These are phyloP conservation scores for Cairneyella variabilis DNA, from an alignment of 495 filamentous ascomycete genomes.

Conservation along the genomic window DNA sequence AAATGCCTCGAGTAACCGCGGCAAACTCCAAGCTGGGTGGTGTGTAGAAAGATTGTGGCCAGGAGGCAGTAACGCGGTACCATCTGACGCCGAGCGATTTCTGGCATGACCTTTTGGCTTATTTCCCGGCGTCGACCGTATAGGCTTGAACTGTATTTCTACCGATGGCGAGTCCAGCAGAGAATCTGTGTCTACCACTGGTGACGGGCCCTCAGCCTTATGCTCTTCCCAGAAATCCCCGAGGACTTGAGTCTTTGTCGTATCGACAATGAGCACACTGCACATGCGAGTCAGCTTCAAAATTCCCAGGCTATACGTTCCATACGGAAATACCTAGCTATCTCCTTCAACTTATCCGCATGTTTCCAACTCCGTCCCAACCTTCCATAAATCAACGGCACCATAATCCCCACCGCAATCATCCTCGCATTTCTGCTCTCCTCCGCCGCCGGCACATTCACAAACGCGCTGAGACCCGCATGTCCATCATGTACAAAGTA, in stretches of 20 bases:
- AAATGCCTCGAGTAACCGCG: constrained; percentile 71
- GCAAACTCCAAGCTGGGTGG: constrained; percentile 83
- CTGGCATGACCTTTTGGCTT: constrained; percentile 41
- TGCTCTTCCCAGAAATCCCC: constrained; percentile 78
- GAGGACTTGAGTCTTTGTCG: constrained; percentile 53
- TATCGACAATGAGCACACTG: constrained; percentile 50
- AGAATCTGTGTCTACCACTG: constrained; percentile 42
- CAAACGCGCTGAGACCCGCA: constrained; percentile 89
- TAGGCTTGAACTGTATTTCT: constrained; percentile 35
- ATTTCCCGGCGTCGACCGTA: constrained; percentile 14
- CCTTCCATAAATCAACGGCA: constrained; percentile 80
- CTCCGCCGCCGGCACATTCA: constrained; percentile 73
- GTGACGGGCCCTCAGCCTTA: constrained; percentile 46
- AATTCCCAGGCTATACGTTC: neutral
- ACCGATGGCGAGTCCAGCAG: constrained; percentile 51
- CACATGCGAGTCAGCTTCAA: neutral
- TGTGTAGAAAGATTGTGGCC: constrained; percentile 70
- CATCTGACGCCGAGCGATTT: constrained; percentile 58
- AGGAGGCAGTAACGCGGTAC: constrained; percentile 52
- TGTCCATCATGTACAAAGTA: constrained; percentile 84
- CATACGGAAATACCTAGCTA: constrained; percentile 59
- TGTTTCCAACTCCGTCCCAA: constrained; percentile 88
- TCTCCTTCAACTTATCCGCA: constrained; percentile 67
- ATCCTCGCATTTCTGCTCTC: constrained; percentile 83
- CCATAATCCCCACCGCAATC: constrained; percentile 84